phyloP scores from a whole-genome alignment of 768 basidiomycete genomes.

The Tremella mesenterica region DNA sequence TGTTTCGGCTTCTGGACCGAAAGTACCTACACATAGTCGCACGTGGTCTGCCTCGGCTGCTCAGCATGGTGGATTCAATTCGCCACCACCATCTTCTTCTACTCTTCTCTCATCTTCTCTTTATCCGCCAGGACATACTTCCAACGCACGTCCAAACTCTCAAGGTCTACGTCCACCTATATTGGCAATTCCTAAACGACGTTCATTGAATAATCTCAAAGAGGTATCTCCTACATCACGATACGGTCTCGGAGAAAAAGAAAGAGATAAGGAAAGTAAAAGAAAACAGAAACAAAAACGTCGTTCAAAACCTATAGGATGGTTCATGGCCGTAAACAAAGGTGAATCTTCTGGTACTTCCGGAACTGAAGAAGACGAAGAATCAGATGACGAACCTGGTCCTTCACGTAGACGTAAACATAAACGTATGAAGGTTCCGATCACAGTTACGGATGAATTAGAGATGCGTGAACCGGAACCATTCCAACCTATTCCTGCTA shows the following conservation, averaged over 20 bases:
- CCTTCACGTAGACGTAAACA: slow-evolving; percentile 14
- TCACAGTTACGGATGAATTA: background rate
- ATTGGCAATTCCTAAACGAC: slow-evolving; percentile 25
- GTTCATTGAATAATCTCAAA: slow-evolving; percentile 28
- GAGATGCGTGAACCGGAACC: slow-evolving; percentile 11
- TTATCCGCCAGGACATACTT: slow-evolving; percentile 4
- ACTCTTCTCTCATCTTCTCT: background rate
- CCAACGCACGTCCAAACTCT: slow-evolving; percentile 14
- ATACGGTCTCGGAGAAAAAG: slow-evolving; percentile 7
- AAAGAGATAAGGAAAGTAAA: too few relatives aligned
- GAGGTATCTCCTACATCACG: slow-evolving; percentile 22
- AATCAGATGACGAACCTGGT: slow-evolving; percentile 36
- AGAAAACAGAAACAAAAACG: slow-evolving; percentile 11
- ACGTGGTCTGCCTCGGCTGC: slow-evolving; percentile 13
- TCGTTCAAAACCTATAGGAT: background rate
- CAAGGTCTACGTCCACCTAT: slow-evolving; percentile 24
- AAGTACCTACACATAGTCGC: slow-evolving; percentile 11
- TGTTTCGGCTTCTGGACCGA: background rate
- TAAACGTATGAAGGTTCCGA: too few relatives aligned
- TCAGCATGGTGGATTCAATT: slow-evolving; percentile 2
- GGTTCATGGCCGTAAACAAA: slow-evolving; percentile 7
- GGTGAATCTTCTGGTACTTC: background rate
- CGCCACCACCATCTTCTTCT: slow-evolving; percentile 4
- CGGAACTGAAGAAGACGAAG: slow-evolving; percentile 6
- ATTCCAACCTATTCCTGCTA: slow-evolving; percentile 15